Conservation (phyloP, 2,329 filamentous ascomycete species). For the Sclerotinia nivalis region DNA sequence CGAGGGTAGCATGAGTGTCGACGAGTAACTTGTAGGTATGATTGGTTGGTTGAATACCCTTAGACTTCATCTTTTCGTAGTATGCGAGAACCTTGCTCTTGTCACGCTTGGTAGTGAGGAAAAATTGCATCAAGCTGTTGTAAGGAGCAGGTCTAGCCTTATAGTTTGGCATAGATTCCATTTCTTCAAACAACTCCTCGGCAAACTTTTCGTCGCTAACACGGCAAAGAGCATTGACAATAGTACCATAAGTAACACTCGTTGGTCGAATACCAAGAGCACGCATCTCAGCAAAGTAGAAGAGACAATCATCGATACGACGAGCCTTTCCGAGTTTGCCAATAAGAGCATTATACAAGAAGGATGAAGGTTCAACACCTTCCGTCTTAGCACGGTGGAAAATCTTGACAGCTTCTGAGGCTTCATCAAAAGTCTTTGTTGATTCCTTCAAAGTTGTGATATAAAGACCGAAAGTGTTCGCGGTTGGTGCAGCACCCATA, state of each 20-base stretch:
- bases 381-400: constrained; percentile 92
- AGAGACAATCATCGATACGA: constrained; percentile 95
- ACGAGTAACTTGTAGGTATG: constrained; percentile 98
- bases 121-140: constrained; percentile 99
- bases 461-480: constrained; percentile 97
- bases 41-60: constrained; percentile 84
- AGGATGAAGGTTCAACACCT: constrained; percentile 92
- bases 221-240: constrained; percentile 95
- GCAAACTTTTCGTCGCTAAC: constrained; percentile 98
- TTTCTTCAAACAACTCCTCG: constrained; percentile 97
- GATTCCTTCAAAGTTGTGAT: constrained; percentile 99
- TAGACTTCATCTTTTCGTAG: constrained; percentile 89
- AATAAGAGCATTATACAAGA: constrained; percentile 97
- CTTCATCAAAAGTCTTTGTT: constrained; percentile 96
- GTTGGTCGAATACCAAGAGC: constrained; percentile 89
- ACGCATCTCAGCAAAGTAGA: constrained; percentile 98
- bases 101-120: constrained; percentile 95
- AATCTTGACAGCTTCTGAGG: constrained; percentile 94
- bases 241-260: constrained; percentile 95
- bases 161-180: constrained; percentile 99
- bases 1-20: constrained; percentile 90
- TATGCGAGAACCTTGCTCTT: constrained; percentile 91
- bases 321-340: constrained; percentile 97
- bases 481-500: constrained; percentile 88
- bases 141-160: constrained; percentile 96